Base-by-base conservation (phyloP, 768 basidiomycete species). In the Lanmaoa pseudosensibilis region DNA sequence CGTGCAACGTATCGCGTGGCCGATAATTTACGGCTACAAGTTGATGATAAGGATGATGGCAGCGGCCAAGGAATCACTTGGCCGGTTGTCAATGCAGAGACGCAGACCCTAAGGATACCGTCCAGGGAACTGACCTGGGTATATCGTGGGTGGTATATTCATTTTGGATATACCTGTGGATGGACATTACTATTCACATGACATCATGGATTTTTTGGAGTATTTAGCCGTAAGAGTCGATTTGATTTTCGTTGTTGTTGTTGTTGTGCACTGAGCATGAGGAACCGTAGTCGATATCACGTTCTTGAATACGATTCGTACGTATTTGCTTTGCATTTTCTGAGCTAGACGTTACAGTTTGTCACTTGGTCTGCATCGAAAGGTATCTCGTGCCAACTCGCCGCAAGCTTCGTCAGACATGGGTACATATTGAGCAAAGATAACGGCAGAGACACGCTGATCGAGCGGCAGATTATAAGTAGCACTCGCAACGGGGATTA, bases 1-100 rank as follows among this genome's bases (percentile, higher is more conserved):
- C 16, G 4, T 63, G 38, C 48, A 23, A 30, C 69, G 69, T 23
- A 13, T 52, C 18, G 46, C 16, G 8, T 71, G 69, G 69, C 69
- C 69, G 9, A 3, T 47, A 15, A 54, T 62, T 39, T 67, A 30
- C 18, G 2, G 23, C 27, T 46, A 45, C 30, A 4, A 0, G 0
- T 15, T 18, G 16, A 19, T 57, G 2, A 2, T 1, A 9, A 27
- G 4, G 15, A 43, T 48, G 52, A 9, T 49, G 9, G 6, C 1
- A 5, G 5, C n/a, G n/a, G 5, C 30, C 27, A 50, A 30, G 9
- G 18, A 11, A 18, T n/a, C 38, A 19, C 12, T 18, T 37, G 2
- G 6, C 15, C 23, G 33, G 9, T 23, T 7, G 15, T 15, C 5
- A 2, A 13, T n/a, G 12, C 41, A 8, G 30, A 32, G 16, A 3